These are phyloP conservation scores for Thelonectria olida DNA, from an alignment of 2,329 filamentous ascomycete genomes.

Conservation along the genomic window DNA sequence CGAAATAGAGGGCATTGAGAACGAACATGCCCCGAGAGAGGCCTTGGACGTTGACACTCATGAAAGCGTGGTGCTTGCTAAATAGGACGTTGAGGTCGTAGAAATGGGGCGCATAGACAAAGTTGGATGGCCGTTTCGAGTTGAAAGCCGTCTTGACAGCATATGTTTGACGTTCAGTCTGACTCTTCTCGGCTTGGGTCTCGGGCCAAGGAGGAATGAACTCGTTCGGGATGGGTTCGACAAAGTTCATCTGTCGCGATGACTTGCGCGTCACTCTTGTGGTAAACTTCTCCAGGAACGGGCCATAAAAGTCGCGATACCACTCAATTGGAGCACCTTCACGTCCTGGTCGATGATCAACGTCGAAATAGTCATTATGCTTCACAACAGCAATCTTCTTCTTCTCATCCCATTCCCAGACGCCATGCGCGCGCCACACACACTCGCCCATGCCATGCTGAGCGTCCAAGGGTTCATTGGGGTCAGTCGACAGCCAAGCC, in stretches of 20 bases:
- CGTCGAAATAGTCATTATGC: conserved; percentile 47
- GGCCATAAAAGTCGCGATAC: conserved; percentile 54
- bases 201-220: conserved; percentile 50
- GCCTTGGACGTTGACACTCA: conserved; percentile 53
- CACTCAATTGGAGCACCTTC: conserved; percentile 49
- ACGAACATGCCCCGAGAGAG: conserved; percentile 51
- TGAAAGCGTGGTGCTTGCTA: conserved; percentile 46
- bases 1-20: conserved; percentile 52
- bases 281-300: conserved; percentile 49
- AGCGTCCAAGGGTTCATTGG: conserved; percentile 16
- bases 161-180: conserved; percentile 33
- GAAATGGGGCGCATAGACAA: conserved; percentile 55
- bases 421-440: conserved; percentile 52
- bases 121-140: conserved; percentile 40
- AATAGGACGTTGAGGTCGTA: conserved; percentile 54
- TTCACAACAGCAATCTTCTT: conserved; percentile 40
- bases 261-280: conserved; percentile 45
- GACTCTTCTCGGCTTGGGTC: conserved; percentile 19
- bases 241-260: conserved; percentile 45
- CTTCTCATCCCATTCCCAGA: conserved; percentile 47
- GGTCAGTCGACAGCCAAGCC: conserved; percentile 43
- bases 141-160: conserved; percentile 41
- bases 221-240: conserved; percentile 53
- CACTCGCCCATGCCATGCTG: conserved; percentile 44
- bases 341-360: conserved; percentile 48